A percentile compares a stretch with the other conserved stretches of the same genome.
Conservation (phyloP, 129 eudicot genomes). For the Lonicera japonica region DNA sequence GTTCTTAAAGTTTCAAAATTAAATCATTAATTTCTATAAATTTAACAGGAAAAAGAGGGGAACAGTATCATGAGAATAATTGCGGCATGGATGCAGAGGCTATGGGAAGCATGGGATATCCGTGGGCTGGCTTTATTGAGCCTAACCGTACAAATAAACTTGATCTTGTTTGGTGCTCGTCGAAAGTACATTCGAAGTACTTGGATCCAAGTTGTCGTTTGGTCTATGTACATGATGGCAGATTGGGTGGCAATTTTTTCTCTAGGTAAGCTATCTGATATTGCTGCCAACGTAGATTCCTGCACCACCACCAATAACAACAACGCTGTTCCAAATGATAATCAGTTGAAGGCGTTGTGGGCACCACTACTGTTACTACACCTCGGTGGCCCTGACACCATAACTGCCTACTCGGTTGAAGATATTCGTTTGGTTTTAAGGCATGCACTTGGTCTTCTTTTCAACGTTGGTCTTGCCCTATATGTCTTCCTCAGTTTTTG, state of each 20-base stretch:
- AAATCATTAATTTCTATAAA: no score
- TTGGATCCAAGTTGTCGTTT: neutral
- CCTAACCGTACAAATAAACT: neutral
- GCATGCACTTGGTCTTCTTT: no score
- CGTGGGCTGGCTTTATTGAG: neutral
- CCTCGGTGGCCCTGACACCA: conserved; percentile 4
- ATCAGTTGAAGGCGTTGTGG: conserved; percentile 1
- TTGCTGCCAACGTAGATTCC: neutral
- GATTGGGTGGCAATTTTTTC: neutral
- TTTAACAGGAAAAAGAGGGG: no score
- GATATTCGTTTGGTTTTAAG: no score
- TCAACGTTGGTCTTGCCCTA: neutral
- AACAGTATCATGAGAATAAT: neutral
- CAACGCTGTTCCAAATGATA: neutral
- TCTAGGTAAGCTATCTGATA: neutral
- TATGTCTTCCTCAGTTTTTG: neutral
- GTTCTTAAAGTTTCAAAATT: no score
- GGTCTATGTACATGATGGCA: neutral
- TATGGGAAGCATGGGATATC: no score
- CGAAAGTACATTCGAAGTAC: neutral
- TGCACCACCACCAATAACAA: no score
- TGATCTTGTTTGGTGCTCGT: neutral
- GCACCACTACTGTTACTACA: neutral
- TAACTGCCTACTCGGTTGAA: no score
- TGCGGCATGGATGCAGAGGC: neutral